Evolutionary conservation across 768 basidiomycete genomes (phyloP), one percentile per base, ranked within the genome.

Genomic region (Jaapia argillacea): DNA sequence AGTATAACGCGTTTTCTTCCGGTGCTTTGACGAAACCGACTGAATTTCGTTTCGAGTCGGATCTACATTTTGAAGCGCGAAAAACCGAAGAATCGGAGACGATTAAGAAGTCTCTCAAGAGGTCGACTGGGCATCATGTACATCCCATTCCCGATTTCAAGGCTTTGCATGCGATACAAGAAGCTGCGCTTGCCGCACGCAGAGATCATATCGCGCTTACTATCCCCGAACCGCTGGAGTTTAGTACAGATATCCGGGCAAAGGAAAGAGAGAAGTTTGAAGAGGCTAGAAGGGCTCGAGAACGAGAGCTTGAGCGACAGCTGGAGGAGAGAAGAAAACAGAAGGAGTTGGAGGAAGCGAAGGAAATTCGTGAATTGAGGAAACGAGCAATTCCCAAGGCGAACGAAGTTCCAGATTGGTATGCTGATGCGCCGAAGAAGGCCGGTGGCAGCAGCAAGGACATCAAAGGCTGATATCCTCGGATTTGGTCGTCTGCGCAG

Each of bases 321-420:
- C 61, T 60, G 51, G 79, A 79, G 54, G 68, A 69, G 53, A 59
- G 58, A 50, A 63, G 71, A 48, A 60, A 59, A 54, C 65, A 64
- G 53, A 58, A 65, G 53, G 75, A 69, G 54, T 66, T 68, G 54
- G 67, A 73, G 51, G 81, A 84, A 60, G 79, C 75, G 59, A 60
- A 58, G 57, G 78, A 76, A 62, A 57, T 83, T 46, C 68, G 58
- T 55, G 81, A 79, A 63, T 47, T 82, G 54, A 64, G 85, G 56
- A 74, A 68, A 65, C 70, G 66, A 50, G 71, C 80, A 14, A 63
- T 87, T 37, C 79, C 81, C 20, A 75, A 68, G 58, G 85, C 85
- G 37, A 70, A 85, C 56, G 75, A 74, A 52, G 70, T 87, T 21
- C 85, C 85, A 7, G 79, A 77, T 49, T 87, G 85, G 85, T 87